Evolutionary conservation across 2,329 filamentous ascomycete species (phyloP).

Genomic region (Myriosclerotinia scirpicola): DNA sequence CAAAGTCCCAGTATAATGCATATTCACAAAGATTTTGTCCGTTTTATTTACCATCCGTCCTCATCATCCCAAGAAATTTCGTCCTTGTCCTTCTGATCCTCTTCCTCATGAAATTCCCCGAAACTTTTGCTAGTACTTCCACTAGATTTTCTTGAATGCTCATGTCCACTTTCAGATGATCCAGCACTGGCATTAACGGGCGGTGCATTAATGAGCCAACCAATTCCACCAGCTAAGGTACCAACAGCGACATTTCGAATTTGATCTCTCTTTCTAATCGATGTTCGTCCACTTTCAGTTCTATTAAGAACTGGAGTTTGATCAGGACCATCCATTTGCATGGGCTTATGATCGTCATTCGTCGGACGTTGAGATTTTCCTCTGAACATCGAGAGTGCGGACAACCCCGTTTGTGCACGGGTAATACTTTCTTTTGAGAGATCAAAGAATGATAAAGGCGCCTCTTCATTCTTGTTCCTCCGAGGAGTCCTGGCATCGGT

Average conservation of each 20-base stretch:
- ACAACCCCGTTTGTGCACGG: constrained; percentile 58
- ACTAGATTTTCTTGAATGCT: constrained; percentile 1
- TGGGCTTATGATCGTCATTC: background rate
- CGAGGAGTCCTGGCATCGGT: constrained; percentile 34
- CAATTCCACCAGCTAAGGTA: constrained; percentile 65
- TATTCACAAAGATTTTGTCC: background rate
- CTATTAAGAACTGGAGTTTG: background rate
- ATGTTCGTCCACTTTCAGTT: constrained; percentile 35
- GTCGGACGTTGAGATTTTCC: constrained; percentile 20
- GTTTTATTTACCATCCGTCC: constrained; percentile 8
- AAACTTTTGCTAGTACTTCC: background rate
- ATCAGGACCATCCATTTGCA: background rate
- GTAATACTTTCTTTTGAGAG: constrained; percentile 61
- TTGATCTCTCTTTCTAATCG: constrained; percentile 70
- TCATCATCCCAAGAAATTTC: constrained; percentile 19
- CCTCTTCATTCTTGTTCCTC: constrained; percentile 51
- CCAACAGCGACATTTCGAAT: constrained; percentile 64
- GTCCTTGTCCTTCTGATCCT: background rate
- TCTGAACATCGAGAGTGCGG: constrained; percentile 48
- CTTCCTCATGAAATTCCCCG: background rate
- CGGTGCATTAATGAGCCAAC: constrained; percentile 64
- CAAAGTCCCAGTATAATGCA: background rate
- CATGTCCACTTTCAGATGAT: constrained; percentile 1
- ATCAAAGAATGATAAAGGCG: constrained; percentile 65
- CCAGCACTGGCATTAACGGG: background rate